Evolutionary conservation across 208 protist species (phyloP).

Genomic region (Acanthamoeba divionensis): DNA sequence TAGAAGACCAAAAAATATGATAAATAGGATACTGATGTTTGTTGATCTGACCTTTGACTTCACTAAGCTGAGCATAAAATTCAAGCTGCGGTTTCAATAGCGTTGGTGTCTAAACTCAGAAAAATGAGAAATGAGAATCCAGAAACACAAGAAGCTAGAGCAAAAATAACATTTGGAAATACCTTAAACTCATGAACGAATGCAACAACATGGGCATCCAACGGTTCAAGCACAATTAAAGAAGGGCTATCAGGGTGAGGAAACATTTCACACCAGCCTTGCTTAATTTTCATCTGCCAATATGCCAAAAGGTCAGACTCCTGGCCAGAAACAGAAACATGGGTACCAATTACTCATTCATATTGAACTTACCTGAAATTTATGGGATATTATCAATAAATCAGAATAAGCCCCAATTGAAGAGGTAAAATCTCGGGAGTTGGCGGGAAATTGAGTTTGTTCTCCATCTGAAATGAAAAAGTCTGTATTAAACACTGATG

Average conservation of each 20-base stretch:
- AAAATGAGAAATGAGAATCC: neutral
- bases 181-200: constrained; percentile 33
- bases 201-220: neutral
- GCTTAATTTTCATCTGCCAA: neutral
- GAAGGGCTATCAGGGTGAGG: neutral
- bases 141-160: too few relatives aligned
- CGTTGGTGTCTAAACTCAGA: neutral
- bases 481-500: neutral
- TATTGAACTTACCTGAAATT: neutral
- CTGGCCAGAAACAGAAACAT: neutral
- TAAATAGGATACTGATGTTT: neutral
- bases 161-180: too few relatives aligned
- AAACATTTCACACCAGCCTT: neutral
- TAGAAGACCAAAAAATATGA: too few relatives aligned
- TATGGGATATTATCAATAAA: neutral
- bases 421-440: constrained; percentile 12
- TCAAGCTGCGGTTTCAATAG: constrained; percentile 12
- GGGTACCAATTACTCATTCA: too few relatives aligned
- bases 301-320: neutral
- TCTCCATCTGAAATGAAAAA: neutral
- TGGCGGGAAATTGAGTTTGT: neutral
- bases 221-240: neutral
- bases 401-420: neutral
- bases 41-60: neutral
- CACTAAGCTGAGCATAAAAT: constrained; percentile 9